Conservation (phyloP, 2,329 filamentous ascomycete genomes). For the Dactylellina drechsleri region DNA sequence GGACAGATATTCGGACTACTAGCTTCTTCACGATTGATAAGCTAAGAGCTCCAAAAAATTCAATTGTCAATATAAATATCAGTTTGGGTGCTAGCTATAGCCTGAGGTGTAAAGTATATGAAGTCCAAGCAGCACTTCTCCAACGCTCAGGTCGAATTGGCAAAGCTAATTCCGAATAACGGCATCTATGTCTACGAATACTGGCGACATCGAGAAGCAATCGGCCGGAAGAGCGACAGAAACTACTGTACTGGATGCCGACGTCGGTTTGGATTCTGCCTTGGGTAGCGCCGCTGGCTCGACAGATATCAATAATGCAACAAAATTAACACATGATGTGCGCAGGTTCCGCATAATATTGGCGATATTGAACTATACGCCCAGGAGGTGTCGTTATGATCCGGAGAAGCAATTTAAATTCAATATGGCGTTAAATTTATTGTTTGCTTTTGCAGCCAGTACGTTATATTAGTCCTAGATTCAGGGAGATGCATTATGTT, state of each 20-base stretch:
- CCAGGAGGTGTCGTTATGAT: constrained; percentile 75
- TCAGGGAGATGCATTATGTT: background rate
- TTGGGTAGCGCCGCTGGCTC: constrained; percentile 21
- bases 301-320: constrained; percentile 35
- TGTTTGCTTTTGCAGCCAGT: constrained; percentile 72
- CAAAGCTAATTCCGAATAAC: too few species aligned
- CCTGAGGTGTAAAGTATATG: too few species aligned
- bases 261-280: constrained; percentile 11
- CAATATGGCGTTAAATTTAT: constrained; percentile 73
- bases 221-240: constrained; percentile 4
- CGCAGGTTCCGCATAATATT: background rate
- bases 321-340: constrained; percentile 32
- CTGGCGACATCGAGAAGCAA: constrained; percentile 36
- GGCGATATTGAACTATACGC: constrained; percentile 59
- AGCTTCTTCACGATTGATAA: constrained; percentile 10
- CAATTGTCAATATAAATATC: too few species aligned
- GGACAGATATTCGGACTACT: constrained; percentile 39
- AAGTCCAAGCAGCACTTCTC: too few species aligned
- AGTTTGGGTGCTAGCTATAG: too few species aligned
- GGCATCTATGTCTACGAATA: too few species aligned
- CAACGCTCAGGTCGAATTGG: too few species aligned
- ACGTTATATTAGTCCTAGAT: background rate
- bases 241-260: constrained; percentile 14
- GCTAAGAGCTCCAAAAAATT: too few species aligned
- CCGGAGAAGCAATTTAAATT: constrained; percentile 74